phyloP scores from a whole-genome alignment of 2,329 filamentous ascomycete genomes.

The Bipolaris victoriae region DNA sequence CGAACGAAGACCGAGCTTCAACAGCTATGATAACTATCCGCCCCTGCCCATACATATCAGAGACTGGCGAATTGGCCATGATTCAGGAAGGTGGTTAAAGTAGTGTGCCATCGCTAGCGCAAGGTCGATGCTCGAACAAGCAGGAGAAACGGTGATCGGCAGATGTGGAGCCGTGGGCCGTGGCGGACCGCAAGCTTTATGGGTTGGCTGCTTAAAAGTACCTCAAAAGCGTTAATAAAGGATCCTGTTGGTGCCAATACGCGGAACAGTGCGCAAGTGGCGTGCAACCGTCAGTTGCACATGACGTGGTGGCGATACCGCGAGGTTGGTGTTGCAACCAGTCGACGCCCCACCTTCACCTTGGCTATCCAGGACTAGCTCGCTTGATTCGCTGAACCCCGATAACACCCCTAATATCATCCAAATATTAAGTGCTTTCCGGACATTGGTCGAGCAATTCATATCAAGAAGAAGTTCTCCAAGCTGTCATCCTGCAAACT shows the following conservation, averaged over 20 bases:
- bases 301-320: constrained; percentile 3
- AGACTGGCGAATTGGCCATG: constrained; percentile 14
- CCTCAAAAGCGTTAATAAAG: neutral
- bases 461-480: neutral
- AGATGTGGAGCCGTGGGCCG: constrained; percentile 16
- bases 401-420: neutral
- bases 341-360: neutral
- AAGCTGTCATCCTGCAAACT: neutral
- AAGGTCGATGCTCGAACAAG: constrained; percentile 27
- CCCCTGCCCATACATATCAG: constrained; percentile 13
- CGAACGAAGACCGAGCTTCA: neutral
- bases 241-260: neutral
- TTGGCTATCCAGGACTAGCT: neutral
- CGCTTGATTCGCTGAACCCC: neutral
- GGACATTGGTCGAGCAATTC: neutral
- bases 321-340: constrained; percentile 1
- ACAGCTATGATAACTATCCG: constrained; percentile 10
- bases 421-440: neutral
- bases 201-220: constrained; percentile 3
- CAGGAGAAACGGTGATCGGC: constrained; percentile 35
- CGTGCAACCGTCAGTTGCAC: neutral
- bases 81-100: constrained; percentile 39
- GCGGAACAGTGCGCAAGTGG: neutral
- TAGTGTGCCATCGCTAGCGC: constrained; percentile 18
- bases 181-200: constrained; percentile 19